Base-by-base conservation (phyloP, 768 basidiomycete genomes). In the Leucosporidium creatinivorum region DNA sequence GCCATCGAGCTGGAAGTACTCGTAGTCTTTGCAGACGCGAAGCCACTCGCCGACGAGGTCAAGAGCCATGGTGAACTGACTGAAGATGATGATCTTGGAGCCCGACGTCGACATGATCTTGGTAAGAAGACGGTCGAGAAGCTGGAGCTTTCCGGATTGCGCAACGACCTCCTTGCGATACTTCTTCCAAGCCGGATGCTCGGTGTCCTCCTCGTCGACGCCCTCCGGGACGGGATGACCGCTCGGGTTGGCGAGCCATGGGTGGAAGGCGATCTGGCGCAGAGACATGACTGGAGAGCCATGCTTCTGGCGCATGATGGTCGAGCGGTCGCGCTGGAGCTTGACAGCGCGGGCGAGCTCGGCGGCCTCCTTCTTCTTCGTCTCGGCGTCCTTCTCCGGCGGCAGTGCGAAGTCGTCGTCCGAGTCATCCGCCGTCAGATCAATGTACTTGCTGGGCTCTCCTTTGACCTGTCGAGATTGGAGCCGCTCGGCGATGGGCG, bases 241-340 rank as follows among this genome's bases (percentile, higher is more conserved):
- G 15, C 39, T 78, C 76, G 30, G 76, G 75, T 67, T 58, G 52
- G 30, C 48, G 23, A 58, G 55, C 39, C 50, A 28, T 25, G 65
- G 61, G 25, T 76, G 73, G 55, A 70, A 70, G 80, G 91, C 91
- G 2, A 93, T 89, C 82, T 98, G 97, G 63, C 94, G 89, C 6
- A 97, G 83, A 76, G 97, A 94, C 93, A 97, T 97, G 65, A 96
- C 86, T 10, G 86, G 83, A 75, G 97, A 97, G 75, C 94, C 90
- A 17, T 97, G 83, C 19, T n/a, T 31, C 51, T 23, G 15, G 50
- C 18, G n/a, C 23, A 26, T 44, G 31, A 54, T 61, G 62, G 33
- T 58, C 18, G 54, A 50, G 52, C 33, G 58, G 31, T 21, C 55
- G 33, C 33, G 26, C 15, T 60, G n/a, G 19, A 48, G 60, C 30